Evolutionary conservation across 1,284 basidiomycete species (phyloP).

Genomic region (Malassezia vespertilionis): DNA sequence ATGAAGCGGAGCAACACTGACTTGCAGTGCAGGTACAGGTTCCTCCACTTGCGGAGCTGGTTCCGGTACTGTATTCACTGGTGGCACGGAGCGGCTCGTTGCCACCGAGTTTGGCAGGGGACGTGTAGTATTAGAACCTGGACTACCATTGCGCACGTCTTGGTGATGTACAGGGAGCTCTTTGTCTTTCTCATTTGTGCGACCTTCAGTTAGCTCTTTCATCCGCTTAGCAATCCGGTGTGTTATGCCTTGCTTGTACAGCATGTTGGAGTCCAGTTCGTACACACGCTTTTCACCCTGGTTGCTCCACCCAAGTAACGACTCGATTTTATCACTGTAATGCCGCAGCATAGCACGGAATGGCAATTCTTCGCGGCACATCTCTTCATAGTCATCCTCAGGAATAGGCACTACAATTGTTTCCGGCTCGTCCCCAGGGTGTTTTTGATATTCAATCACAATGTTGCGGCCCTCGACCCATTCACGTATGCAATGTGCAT

Average conservation of each 20-base stretch:
- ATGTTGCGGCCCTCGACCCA: constrained; percentile 44
- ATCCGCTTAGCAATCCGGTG: neutral
- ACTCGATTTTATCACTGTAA: constrained; percentile 3
- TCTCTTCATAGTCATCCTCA: constrained; percentile 23
- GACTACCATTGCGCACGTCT: too few relatives aligned
- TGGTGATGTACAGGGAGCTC: too few relatives aligned
- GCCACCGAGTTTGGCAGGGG: too few relatives aligned
- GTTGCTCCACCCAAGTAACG: neutral
- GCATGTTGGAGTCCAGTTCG: neutral
- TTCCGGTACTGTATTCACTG: too few relatives aligned
- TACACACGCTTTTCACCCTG: neutral
- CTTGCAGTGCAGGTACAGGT: too few relatives aligned
- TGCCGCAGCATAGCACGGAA: constrained; percentile 1
- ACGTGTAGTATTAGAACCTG: too few relatives aligned
- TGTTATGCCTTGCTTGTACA: neutral
- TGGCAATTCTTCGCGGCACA: constrained; percentile 23
- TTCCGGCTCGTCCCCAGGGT: constrained; percentile 26
- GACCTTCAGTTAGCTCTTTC: too few relatives aligned
- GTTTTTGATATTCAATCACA: constrained; percentile 36
- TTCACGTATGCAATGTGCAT: constrained; percentile 22
- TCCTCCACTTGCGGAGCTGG: too few relatives aligned
- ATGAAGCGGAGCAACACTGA: too few relatives aligned
- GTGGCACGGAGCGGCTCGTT: too few relatives aligned
- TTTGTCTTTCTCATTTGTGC: too few relatives aligned
- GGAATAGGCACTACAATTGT: constrained; percentile 34